A percentile compares a stretch with the other conserved stretches of the same genome.
Conservation (phyloP, 1,139 yeast genomes). For the Sugiyamaella japonica region DNA sequence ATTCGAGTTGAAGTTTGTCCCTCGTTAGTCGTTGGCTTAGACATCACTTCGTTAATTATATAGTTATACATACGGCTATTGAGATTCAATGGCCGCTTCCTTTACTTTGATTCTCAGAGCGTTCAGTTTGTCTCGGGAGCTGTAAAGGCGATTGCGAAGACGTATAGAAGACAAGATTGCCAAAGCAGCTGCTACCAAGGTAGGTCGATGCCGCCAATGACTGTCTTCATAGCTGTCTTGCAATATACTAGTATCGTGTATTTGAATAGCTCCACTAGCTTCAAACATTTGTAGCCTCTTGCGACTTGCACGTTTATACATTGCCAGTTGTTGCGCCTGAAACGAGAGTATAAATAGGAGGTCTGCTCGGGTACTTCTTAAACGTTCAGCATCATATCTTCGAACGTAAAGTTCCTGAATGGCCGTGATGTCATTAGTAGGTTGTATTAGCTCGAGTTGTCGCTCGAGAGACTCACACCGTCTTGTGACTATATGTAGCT, state of each 20-base stretch:
- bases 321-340: conserved; percentile 21
- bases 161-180: conserved; percentile 22
- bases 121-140: conserved; percentile 6
- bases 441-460: background rate
- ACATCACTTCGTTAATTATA: conserved; percentile 4
- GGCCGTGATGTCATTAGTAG: conserved; percentile 3
- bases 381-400: conserved; percentile 16
- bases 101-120: conserved; percentile 4
- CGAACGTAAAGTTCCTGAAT: conserved; percentile 14
- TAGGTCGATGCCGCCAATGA: background rate
- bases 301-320: conserved; percentile 18
- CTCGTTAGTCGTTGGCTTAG: conserved; percentile 18
- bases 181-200: conserved; percentile 18
- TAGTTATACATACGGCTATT: conserved; percentile 1
- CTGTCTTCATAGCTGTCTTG: background rate
- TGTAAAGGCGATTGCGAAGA: conserved; percentile 19
- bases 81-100: conserved; percentile 3
- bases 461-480: background rate
- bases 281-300: conserved; percentile 19
- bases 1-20: conserved; percentile 46
- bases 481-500: background rate
- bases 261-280: conserved; percentile 15
- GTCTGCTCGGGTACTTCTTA: conserved; percentile 17
- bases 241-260: conserved; percentile 16
- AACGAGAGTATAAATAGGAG: conserved; percentile 21